These are phyloP conservation scores for Metschnikowia arizonensis DNA, from an alignment of 805 yeast genomes.

Conservation along the genomic window DNA sequence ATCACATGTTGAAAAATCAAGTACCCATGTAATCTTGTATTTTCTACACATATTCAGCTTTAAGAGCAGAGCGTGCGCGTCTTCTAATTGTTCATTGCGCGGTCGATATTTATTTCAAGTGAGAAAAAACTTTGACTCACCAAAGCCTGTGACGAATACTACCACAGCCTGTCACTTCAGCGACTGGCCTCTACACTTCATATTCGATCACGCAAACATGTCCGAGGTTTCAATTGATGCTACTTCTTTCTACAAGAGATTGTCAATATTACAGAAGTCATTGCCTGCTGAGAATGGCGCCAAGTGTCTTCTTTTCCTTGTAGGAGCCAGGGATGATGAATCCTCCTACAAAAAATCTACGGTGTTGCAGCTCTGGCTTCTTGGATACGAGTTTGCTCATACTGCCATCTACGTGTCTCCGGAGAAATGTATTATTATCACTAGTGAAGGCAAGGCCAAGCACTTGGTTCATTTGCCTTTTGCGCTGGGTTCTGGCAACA, in stretches of 20 bases:
- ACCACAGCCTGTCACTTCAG: conserved; percentile 3
- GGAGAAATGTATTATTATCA: conserved; percentile 59
- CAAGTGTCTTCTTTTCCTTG: conserved; percentile 49
- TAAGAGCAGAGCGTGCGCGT: not conserved
- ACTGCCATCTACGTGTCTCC: conserved; percentile 67
- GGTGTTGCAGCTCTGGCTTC: conserved; percentile 81
- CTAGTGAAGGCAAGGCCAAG: conserved; percentile 81
- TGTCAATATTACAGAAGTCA: conserved; percentile 38
- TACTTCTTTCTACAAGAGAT: conserved; percentile 48
- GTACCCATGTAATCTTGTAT: no score
- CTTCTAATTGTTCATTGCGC: not conserved
- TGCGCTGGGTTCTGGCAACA: conserved; percentile 27
- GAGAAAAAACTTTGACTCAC: conserved; percentile 2
- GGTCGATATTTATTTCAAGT: not conserved
- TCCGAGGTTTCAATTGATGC: conserved; percentile 57
- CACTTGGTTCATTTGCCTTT: conserved; percentile 59
- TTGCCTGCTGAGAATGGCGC: conserved; percentile 23
- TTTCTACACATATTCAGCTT: no score
- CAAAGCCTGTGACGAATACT: conserved; percentile 1
- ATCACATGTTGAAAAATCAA: no score
- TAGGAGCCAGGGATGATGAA: conserved; percentile 83
- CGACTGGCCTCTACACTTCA: conserved; percentile 1
- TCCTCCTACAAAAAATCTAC: conserved; percentile 88
- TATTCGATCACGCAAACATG: conserved; percentile 31
- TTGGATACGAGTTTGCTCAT: conserved; percentile 95